These are phyloP conservation scores for Gaeumannomyces tritici DNA, from an alignment of 2,329 filamentous ascomycete species.

Conservation along the genomic window DNA sequence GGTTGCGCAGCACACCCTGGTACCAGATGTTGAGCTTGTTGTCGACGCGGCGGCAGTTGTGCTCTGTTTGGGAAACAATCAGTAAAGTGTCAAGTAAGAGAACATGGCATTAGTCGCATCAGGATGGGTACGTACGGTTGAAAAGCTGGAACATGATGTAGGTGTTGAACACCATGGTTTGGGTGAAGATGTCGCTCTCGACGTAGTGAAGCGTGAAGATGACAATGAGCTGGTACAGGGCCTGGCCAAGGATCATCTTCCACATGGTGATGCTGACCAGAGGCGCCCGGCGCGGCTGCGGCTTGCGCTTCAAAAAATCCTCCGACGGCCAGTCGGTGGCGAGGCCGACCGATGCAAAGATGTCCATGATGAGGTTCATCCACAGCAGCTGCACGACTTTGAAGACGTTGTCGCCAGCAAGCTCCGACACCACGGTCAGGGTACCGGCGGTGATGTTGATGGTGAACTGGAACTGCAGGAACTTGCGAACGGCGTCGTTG, in stretches of 20 bases:
- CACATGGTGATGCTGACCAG: slow-evolving; percentile 63
- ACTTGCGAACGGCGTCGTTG: slow-evolving; percentile 55
- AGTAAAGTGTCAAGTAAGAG: slow-evolving; percentile 44
- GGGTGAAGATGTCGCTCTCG: slow-evolving; percentile 21
- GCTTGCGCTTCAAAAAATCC: slow-evolving; percentile 30
- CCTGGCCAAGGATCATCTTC: slow-evolving; percentile 75
- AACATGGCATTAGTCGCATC: slow-evolving; percentile 45
- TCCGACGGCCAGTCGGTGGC: slow-evolving; percentile 36
- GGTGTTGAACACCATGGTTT: slow-evolving; percentile 73
- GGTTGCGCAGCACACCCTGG: slow-evolving; percentile 64
- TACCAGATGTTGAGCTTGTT: slow-evolving; percentile 73
- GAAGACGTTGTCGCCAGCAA: slow-evolving; percentile 44
- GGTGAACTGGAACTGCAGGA: slow-evolving; percentile 53
- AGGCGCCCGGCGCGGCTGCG: slow-evolving; percentile 17
- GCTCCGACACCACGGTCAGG: slow-evolving; percentile 48
- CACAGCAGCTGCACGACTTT: slow-evolving; percentile 52
- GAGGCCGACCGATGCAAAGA: slow-evolving; percentile 46
- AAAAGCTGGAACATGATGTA: slow-evolving; percentile 90
- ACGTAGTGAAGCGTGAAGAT: slow-evolving; percentile 54
- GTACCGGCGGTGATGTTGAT: slow-evolving; percentile 54
- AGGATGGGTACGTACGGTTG: slow-evolving; percentile 42
- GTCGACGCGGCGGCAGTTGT: slow-evolving; percentile 63
- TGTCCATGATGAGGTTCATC: slow-evolving; percentile 58
- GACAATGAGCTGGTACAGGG: slow-evolving; percentile 59
- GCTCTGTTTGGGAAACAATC: slow-evolving; percentile 46